These are phyloP conservation scores for Dactylellina cionopaga DNA, from an alignment of 2,329 filamentous ascomycete species.

Conservation along the genomic window DNA sequence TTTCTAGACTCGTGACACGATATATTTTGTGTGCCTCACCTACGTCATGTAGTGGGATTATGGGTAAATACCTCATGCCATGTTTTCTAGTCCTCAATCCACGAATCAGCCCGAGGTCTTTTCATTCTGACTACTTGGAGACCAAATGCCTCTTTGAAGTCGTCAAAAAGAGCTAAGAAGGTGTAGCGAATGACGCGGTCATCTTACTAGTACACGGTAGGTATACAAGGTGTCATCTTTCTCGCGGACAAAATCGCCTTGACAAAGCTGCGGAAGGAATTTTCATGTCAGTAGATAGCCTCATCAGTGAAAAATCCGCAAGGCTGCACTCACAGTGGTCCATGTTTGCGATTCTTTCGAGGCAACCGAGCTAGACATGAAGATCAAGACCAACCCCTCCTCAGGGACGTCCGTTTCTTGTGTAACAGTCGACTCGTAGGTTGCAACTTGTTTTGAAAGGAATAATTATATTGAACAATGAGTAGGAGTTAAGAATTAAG, in stretches of 20 bases:
- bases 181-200: conserved; percentile 19
- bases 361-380: conserved; percentile 29
- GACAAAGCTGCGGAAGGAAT: conserved; percentile 27
- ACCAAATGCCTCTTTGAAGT: conserved; percentile 3
- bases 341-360: conserved; percentile 38
- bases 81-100: conserved; percentile 58
- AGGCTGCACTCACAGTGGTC: conserved; percentile 36
- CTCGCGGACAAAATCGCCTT: conserved; percentile 45
- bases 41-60: conserved; percentile 40
- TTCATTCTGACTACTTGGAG: conserved; percentile 21
- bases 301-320: background rate
- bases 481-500: background rate
- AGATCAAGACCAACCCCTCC: conserved; percentile 23
- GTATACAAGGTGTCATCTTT: conserved; percentile 38
- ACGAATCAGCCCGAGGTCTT: conserved; percentile 41
- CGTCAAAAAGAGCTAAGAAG: conserved; percentile 29
- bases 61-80: conserved; percentile 56
- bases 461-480: background rate
- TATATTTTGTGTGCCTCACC: conserved; percentile 38
- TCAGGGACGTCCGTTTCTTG: conserved; percentile 3
- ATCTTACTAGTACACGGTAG: conserved; percentile 52
- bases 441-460: background rate
- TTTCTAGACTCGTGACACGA: conserved; percentile 14
- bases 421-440: background rate
- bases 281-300: background rate